These are phyloP conservation scores for Paramyrothecium roridum DNA, from an alignment of 2,329 filamentous ascomycete species.

Conservation along the genomic window DNA sequence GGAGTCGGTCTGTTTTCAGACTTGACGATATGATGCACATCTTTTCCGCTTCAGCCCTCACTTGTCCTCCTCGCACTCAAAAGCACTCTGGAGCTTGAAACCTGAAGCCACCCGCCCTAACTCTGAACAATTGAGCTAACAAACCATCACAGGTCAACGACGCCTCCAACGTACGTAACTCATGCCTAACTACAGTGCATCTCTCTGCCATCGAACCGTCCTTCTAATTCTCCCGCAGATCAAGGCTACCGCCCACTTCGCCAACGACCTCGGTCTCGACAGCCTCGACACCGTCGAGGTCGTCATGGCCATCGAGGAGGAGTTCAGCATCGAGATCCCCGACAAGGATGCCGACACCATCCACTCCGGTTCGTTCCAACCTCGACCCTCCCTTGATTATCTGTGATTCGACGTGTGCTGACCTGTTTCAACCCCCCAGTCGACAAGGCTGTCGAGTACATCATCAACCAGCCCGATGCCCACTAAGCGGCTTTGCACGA, in stretches of 20 bases:
- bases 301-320: conserved; percentile 99
- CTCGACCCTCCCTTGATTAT: no score
- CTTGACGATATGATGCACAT: not conserved
- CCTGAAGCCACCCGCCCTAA: not conserved
- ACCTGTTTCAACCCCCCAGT: conserved; percentile 48
- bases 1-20: conserved; percentile 4
- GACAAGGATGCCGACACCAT: conserved; percentile 95
- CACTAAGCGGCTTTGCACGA: conserved; percentile 41
- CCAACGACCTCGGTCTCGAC: conserved; percentile 95
- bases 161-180: conserved; percentile 54
- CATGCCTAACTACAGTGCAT: conserved; percentile 2
- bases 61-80: not conserved
- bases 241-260: conserved; percentile 80
- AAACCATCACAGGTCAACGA: conserved; percentile 61
- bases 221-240: conserved; percentile 55
- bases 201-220: conserved; percentile 10
- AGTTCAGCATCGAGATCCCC: conserved; percentile 90
- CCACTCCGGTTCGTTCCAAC: conserved; percentile 75
- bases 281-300: conserved; percentile 98
- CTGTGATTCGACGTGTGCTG: conserved; percentile 2
- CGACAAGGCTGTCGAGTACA: conserved; percentile 93
- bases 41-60: not conserved
- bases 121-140: conserved; percentile 18
- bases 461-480: conserved; percentile 88
- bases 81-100: not conserved